These are phyloP conservation scores for Panicum miliaceum DNA, from an alignment of 176 grass and related monocot genomes.

Conservation along the genomic window DNA sequence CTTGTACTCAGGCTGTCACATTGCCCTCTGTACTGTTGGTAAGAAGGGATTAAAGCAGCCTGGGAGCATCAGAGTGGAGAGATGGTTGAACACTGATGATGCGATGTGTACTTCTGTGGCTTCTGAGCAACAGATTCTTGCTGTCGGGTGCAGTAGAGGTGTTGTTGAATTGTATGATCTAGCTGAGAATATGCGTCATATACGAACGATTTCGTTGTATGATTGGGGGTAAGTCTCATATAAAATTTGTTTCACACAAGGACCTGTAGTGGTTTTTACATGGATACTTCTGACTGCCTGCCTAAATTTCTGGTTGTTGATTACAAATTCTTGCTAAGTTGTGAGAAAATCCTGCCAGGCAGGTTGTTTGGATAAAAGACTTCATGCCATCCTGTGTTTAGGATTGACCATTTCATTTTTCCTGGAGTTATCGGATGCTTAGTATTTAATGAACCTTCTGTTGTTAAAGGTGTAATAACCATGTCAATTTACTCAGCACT, in stretches of 20 bases:
- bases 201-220: conserved; percentile 89
- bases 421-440: neutral
- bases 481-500: neutral
- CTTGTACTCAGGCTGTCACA: conserved; percentile 81
- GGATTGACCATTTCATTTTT: conserved; percentile 4
- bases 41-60: conserved; percentile 92
- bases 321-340: conserved; percentile 16
- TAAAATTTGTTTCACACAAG: conserved; percentile 3
- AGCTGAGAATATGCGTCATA: conserved; percentile 63
- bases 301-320: conserved; percentile 19
- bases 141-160: conserved; percentile 87
- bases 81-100: conserved; percentile 73
- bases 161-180: conserved; percentile 95
- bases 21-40: conserved; percentile 74
- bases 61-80: conserved; percentile 66
- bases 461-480: conserved; percentile 17
- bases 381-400: conserved; percentile 18
- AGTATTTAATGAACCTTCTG: neutral
- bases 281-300: conserved; percentile 9
- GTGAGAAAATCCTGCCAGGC: neutral
- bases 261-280: neutral
- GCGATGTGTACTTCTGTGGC: conserved; percentile 85
- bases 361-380: conserved; percentile 18
- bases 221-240: conserved; percentile 83
- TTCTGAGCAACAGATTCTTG: conserved; percentile 93